Evolutionary conservation across 140 eudicot genomes (phyloP).

Genomic region (Cichorium intybus): DNA sequence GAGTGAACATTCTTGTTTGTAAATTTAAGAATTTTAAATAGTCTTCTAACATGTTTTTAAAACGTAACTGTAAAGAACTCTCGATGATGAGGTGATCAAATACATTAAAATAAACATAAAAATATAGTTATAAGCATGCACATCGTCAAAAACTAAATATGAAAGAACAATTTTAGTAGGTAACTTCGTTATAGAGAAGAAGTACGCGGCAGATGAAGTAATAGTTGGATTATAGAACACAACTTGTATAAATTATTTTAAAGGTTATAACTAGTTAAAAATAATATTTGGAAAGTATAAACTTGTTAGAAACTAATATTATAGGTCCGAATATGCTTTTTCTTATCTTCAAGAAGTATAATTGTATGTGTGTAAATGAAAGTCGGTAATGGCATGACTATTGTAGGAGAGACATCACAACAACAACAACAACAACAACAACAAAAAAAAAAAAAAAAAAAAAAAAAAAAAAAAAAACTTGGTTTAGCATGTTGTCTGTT

Average conservation of each 20-base stretch:
- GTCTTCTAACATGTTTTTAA: not conserved
- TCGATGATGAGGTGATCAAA: not conserved
- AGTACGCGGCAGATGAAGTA: not conserved
- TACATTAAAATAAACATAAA: not conserved
- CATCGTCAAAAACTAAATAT: not conserved
- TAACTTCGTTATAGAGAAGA: not conserved
- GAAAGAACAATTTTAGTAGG: not conserved
- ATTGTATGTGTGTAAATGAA: no score
- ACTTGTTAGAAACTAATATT: no score
- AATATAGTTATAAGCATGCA: not conserved
- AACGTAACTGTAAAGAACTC: not conserved
- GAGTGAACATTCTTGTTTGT: not conserved
- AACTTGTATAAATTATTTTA: not conserved
- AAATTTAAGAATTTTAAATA: no score
- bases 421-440: no score
- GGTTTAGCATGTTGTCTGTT: no score
- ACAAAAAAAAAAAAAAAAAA: no score
- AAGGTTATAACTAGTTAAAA: not conserved
- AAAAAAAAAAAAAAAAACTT: no score
- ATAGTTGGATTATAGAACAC: not conserved
- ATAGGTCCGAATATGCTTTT: no score
- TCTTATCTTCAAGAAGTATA: no score
- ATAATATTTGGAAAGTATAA: no score
- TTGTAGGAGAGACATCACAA: no score
- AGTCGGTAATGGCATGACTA: no score